Percentiles rank a stretch among this genome's conserved stretches.
Conservation (phyloP, 1,284 basidiomycete species). For the Termitomyces sp. region DNA sequence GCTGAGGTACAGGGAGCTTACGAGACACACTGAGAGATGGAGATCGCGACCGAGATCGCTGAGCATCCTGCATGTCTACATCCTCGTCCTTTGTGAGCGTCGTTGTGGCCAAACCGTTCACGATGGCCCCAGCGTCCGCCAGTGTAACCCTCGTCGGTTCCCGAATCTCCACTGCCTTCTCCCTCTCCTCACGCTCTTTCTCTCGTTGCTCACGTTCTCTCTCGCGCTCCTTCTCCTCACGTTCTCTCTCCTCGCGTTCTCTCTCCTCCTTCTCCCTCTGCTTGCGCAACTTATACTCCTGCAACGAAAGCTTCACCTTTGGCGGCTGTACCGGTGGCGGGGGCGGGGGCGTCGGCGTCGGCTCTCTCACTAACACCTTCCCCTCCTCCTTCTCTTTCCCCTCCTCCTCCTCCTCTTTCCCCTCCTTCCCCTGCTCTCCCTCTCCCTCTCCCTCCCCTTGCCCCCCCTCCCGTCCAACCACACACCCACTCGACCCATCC, state of each 20-base stretch:
- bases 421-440: not conserved
- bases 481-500: no score
- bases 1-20: not conserved
- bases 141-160: not conserved
- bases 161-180: constrained; percentile 1
- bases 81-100: constrained; percentile 8
- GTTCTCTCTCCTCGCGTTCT: constrained; percentile 14
- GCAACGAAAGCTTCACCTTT: constrained; percentile 46
- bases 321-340: constrained; percentile 19
- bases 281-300: constrained; percentile 44
- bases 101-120: not conserved
- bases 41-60: not conserved
- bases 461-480: no score
- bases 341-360: not conserved
- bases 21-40: not conserved
- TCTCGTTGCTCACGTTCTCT: constrained; percentile 15
- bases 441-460: not conserved
- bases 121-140: not conserved
- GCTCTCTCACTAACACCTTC: not conserved
- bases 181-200: constrained; percentile 1
- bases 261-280: constrained; percentile 34
- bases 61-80: constrained; percentile 7
- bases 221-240: not conserved
- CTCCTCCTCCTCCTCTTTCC: not conserved
- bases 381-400: not conserved